Evolutionary conservation across 1,284 basidiomycete genomes (phyloP).

Genomic region (Gomphus bonarii): DNA sequence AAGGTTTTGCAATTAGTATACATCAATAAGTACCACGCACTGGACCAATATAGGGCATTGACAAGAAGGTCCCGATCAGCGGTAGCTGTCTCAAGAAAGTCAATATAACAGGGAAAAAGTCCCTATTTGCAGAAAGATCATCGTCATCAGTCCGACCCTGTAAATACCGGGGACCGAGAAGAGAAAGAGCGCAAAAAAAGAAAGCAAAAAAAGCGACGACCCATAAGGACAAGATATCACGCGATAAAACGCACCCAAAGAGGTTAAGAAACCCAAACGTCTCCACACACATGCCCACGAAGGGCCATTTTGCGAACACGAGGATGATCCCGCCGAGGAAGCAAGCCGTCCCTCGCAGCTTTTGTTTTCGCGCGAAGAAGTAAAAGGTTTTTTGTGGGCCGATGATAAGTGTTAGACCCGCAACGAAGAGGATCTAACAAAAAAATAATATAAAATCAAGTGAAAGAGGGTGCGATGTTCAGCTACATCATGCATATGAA

Average conservation of each 20-base stretch:
- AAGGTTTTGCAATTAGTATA: neutral
- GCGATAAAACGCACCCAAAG: slow-evolving; percentile 70
- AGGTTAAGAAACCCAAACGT: slow-evolving; percentile 94
- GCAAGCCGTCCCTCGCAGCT: slow-evolving; percentile 87
- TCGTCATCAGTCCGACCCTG: neutral
- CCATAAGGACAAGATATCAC: neutral
- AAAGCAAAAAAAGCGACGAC: too few species aligned
- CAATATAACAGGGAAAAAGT: slow-evolving; percentile 98
- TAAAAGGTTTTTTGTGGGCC: slow-evolving; percentile 95
- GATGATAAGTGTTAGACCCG: slow-evolving; percentile 89
- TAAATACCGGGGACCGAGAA: too few species aligned
- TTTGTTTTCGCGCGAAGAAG: slow-evolving; percentile 96
- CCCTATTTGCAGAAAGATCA: slow-evolving; percentile 40
- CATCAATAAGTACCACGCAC: slow-evolving; percentile 20
- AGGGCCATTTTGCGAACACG: slow-evolving; percentile 88
- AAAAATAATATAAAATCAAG: neutral
- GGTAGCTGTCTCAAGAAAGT: slow-evolving; percentile 94
- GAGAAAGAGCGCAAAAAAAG: neutral
- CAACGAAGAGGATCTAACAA: slow-evolving; percentile 83
- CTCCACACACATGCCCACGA: slow-evolving; percentile 89
- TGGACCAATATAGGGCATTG: slow-evolving; percentile 71
- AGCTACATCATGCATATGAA: too few species aligned
- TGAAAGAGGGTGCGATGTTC: too few species aligned
- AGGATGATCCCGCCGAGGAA: slow-evolving; percentile 85
- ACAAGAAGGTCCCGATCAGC: slow-evolving; percentile 80